Conservation (phyloP, 768 basidiomycete genomes). For the Phylloporus arenicola region DNA sequence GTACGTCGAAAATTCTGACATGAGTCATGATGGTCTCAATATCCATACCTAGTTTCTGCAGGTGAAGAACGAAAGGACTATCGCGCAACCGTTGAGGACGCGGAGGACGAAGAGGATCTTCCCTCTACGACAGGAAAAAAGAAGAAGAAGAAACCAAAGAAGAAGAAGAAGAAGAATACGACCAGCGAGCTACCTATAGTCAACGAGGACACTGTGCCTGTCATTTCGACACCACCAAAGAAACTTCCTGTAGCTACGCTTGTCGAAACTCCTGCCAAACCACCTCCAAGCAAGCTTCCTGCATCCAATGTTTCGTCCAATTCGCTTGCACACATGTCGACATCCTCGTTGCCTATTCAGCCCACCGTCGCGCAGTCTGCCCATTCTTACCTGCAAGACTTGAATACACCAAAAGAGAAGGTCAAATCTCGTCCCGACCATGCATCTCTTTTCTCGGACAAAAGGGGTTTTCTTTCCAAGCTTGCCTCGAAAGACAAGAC, state of each 20-base stretch:
- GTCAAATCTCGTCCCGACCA: slow-evolving; percentile 65
- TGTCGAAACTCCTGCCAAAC: slow-evolving; percentile 23
- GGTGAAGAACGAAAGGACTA: slow-evolving; percentile 32
- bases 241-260: slow-evolving; percentile 15
- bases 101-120: slow-evolving; percentile 56
- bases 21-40: neutral
- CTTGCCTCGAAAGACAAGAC: slow-evolving; percentile 33
- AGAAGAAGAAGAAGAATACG: slow-evolving; percentile 63
- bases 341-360: slow-evolving; percentile 41
- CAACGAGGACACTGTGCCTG: slow-evolving; percentile 16
- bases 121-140: slow-evolving; percentile 39
- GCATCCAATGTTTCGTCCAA: slow-evolving; percentile 15
- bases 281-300: slow-evolving; percentile 4
- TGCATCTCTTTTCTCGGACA: slow-evolving; percentile 44
- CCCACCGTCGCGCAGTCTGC: slow-evolving; percentile 59
- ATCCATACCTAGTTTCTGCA: slow-evolving; percentile 6
- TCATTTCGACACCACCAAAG: slow-evolving; percentile 15
- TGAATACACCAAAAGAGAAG: slow-evolving; percentile 52
- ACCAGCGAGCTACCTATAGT: slow-evolving; percentile 15
- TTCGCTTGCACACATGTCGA: slow-evolving; percentile 30
- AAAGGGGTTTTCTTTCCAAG: slow-evolving; percentile 46
- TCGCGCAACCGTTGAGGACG: slow-evolving; percentile 60
- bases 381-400: slow-evolving; percentile 60
- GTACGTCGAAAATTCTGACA: slow-evolving; percentile 5
- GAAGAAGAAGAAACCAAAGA: slow-evolving; percentile 63